phyloP scores from a whole-genome alignment of 1,284 basidiomycete genomes.

The Takashimella koratensis region DNA sequence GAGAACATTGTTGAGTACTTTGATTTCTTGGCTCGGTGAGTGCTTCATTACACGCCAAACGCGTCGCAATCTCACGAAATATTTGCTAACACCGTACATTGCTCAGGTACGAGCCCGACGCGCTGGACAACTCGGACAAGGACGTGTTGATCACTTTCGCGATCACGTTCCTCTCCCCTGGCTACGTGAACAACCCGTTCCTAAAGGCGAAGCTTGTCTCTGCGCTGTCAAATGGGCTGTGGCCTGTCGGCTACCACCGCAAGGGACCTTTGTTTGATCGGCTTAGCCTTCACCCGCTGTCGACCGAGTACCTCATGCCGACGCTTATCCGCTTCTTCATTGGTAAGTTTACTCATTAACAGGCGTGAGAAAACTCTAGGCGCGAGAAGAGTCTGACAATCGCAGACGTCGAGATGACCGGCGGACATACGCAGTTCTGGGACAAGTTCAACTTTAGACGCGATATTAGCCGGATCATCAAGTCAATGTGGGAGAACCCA shows the following conservation, averaged over 20 bases:
- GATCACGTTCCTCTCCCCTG: constrained; percentile 87
- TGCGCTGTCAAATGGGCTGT: constrained; percentile 77
- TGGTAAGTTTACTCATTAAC: constrained; percentile 55
- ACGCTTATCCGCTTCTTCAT: constrained; percentile 94
- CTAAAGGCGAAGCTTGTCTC: constrained; percentile 97
- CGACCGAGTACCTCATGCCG: constrained; percentile 83
- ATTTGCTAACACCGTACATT: constrained; percentile 1
- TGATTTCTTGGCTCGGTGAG: constrained; percentile 75
- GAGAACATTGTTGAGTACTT: constrained; percentile 93
- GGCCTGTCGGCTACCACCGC: constrained; percentile 69
- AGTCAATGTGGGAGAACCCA: constrained; percentile 84
- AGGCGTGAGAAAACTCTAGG: neutral
- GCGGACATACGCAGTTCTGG: constrained; percentile 94
- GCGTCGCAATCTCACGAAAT: neutral
- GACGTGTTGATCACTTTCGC: constrained; percentile 85
- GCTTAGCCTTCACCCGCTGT: constrained; percentile 79
- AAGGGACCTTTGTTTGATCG: constrained; percentile 76
- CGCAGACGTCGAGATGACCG: constrained; percentile 92
- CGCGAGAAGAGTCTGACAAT: neutral
- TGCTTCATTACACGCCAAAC: constrained; percentile 6
- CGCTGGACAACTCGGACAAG: constrained; percentile 75
- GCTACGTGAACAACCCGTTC: constrained; percentile 99
- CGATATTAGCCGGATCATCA: constrained; percentile 79
- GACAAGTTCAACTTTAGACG: constrained; percentile 53
- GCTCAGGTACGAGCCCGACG: constrained; percentile 67